Percentiles rank a stretch among this genome's conserved stretches.
Evolutionary conservation across 805 yeast species (phyloP).

Genomic region (Yarrowia porcina): DNA sequence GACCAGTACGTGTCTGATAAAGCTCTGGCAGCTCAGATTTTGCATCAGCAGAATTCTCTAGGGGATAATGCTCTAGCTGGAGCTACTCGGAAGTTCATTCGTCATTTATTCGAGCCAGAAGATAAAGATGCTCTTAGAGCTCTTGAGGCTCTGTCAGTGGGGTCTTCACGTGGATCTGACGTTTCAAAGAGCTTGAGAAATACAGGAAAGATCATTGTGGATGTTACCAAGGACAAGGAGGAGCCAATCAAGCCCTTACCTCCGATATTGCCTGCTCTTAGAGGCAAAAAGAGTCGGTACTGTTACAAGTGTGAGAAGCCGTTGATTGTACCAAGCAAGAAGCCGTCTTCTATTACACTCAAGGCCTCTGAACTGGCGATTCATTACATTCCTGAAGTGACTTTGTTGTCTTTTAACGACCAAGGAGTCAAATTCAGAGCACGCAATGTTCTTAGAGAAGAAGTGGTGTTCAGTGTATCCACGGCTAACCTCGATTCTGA

Average conservation of each 20-base stretch:
- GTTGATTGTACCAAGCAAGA: neutral
- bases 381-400: neutral
- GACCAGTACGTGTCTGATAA: neutral
- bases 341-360: neutral
- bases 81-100: constrained; percentile 6
- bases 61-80: neutral
- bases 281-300: neutral
- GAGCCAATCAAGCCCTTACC: neutral
- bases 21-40: constrained; percentile 2
- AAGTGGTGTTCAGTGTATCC: constrained; percentile 7
- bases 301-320: constrained; percentile 12
- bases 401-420: neutral
- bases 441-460: neutral
- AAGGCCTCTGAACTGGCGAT: constrained; percentile 2
- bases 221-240: neutral
- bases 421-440: neutral
- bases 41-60: neutral
- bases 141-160: neutral
- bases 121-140: neutral
- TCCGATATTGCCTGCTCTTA: neutral
- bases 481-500: neutral
- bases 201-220: neutral
- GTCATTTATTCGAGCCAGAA: neutral
- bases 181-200: neutral
- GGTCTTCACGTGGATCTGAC: neutral